Evolutionary conservation across 2,329 filamentous ascomycete species (phyloP).

Genomic region (Xylaria polymorpha): DNA sequence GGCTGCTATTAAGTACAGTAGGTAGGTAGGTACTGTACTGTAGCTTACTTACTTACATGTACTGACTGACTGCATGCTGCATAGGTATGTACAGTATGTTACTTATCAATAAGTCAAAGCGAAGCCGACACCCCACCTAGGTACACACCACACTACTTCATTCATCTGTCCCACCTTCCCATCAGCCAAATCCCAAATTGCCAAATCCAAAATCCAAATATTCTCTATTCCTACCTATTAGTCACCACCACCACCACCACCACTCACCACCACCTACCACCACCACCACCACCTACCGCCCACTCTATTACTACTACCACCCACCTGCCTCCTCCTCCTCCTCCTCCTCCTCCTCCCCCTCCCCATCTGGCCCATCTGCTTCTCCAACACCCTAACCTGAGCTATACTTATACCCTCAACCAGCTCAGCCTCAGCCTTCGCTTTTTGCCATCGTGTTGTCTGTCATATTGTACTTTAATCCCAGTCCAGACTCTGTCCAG

Average conservation of each 20-base stretch:
- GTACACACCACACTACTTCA: neutral
- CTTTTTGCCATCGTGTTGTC: neutral
- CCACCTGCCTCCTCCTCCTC: neutral
- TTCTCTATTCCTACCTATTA: constrained; percentile 18
- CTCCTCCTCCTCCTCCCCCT: neutral
- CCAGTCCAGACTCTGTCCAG: constrained; percentile 6
- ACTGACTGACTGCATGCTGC: neutral
- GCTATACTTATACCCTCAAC: constrained; percentile 2
- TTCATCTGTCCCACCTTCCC: constrained; percentile 30
- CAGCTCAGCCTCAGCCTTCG: neutral
- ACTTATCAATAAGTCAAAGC: constrained; percentile 5
- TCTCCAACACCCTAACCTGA: neutral
- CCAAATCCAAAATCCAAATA: constrained; percentile 24
- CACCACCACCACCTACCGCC: too few relatives aligned
- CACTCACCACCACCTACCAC: neutral
- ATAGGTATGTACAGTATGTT: too few relatives aligned
- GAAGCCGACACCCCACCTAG: constrained; percentile 5
- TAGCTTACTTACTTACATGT: too few relatives aligned
- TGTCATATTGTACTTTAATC: too few relatives aligned
- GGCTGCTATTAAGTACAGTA: too few relatives aligned
- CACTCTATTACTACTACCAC: too few relatives aligned
- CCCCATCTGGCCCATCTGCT: neutral
- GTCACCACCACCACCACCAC: neutral
- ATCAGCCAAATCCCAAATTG: constrained; percentile 28
- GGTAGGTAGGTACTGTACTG: too few relatives aligned